Evolutionary conservation across 106 monocot genomes (phyloP).

Genomic region (Triglochin maritima): DNA sequence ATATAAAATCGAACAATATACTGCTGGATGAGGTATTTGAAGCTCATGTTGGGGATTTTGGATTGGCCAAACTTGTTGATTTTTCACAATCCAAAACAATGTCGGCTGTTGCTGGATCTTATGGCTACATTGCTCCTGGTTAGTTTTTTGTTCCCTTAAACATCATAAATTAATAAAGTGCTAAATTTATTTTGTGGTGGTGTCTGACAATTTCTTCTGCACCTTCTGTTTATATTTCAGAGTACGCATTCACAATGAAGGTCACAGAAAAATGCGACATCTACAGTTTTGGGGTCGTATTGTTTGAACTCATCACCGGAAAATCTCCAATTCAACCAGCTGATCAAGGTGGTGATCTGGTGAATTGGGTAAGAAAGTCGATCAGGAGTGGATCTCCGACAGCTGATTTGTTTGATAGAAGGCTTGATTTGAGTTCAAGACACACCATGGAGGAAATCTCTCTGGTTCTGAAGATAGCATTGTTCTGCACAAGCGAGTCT

Average conservation of each 20-base stretch:
- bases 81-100: slow-evolving; percentile 42
- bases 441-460: slow-evolving; percentile 45
- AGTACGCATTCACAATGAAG: slow-evolving; percentile 90
- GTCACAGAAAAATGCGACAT: slow-evolving; percentile 81
- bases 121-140: slow-evolving; percentile 91
- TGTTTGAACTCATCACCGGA: slow-evolving; percentile 69
- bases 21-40: slow-evolving; percentile 41
- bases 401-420: slow-evolving; percentile 36
- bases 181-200: too few species aligned
- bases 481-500: slow-evolving; percentile 70
- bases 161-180: too few species aligned
- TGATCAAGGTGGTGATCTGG: slow-evolving; percentile 63
- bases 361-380: slow-evolving; percentile 58
- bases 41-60: slow-evolving; percentile 50
- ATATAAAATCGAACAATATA: slow-evolving; percentile 55
- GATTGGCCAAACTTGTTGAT: slow-evolving; percentile 43
- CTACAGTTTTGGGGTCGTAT: slow-evolving; percentile 78
- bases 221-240: slow-evolving; percentile 22
- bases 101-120: slow-evolving; percentile 79
- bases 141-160: background rate
- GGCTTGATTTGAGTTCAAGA: slow-evolving; percentile 44
- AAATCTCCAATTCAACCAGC: slow-evolving; percentile 56
- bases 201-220: background rate
- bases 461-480: slow-evolving; percentile 61
- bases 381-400: slow-evolving; percentile 12